Base-by-base conservation (phyloP, 1,284 basidiomycete species). In the Rhodotorula sp. region DNA sequence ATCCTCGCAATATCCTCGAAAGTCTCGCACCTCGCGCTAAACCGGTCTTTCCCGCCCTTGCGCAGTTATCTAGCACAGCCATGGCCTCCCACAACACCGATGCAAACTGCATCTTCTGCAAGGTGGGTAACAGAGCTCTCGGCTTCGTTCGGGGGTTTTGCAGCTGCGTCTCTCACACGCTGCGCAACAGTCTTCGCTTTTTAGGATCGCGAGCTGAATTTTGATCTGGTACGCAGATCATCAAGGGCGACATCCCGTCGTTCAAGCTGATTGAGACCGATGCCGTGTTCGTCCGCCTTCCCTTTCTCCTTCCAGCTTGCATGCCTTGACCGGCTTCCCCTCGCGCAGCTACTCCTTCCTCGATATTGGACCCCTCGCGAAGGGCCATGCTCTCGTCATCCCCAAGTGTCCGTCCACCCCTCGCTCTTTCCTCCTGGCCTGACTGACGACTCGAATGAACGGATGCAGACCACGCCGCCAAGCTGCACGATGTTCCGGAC, bases 201-300 rank as follows among this genome's bases (percentile, higher is more conserved):
- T 8, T 13, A 39, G 36, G 36, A 39, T 39, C 13, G 36, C 13
- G 8, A 8, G 13, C 36, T 39, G n/a, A 39, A 39, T 39, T 39
- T 39, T 7, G 13, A 39, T 13, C 51, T 24, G 20, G 29, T 29
- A 4, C 52, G 52, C 10, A 57, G 77, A 82, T 82, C 76, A 78
- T 82, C 61, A 78, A 76, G 39, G 81, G 79, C 52, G 75, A 78
- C 63, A 58, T 66, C 27, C 64, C 68, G 6, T 79, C 77, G 32
- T 78, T 80, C 76, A 82, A 82, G 76, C 74, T 82, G 51, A 71
- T 77, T 70, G 82, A 82, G 64, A 79, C 80, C 4, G 80, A 80
- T 17, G 78, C 79, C 70, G 77, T 77, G 75, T 75, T 36, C 58
- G 71, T 32, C 8, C 27, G 19, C 5, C 7, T 24, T 76, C 15